Evolutionary conservation across 1,284 basidiomycete species (phyloP), one percentile per base, ranked within the genome.

Genomic region (Trametes versicolor): DNA sequence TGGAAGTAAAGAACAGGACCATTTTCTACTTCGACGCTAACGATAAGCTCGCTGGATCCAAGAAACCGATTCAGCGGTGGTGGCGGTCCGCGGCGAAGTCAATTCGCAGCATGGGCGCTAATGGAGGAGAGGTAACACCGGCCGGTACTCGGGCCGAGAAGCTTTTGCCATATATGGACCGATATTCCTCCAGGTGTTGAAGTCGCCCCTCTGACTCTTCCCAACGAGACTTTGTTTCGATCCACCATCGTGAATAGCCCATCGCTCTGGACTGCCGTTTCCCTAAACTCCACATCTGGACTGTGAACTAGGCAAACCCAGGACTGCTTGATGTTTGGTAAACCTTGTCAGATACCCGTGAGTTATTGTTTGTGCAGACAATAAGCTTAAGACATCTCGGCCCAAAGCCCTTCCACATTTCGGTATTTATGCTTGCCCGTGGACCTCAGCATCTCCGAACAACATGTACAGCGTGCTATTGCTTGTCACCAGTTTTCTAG

Each of bases 1-100:
- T 60, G 0, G 69, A 71, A 7, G 65, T 67, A 27, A 69, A 71
- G 59, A 71, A 71, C 3, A 71, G 57, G 1, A 71, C 69, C 69
- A 71, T 71, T 12, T 34, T 47, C 29, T 29, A 29, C 4, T 15
- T n/a, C 12, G 10, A 6, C 32, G n/a, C 3, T 27, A 2, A 49
- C 2, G 7, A 17, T 10, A 7, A 25, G 41, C 41, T 8, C 19
- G 15, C 1, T 21, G 1, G 25, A 25, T 48, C 45, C 8, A 17
- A 29, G 13, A 12, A 27, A 25, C 2, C 34, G 34, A 9, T 21
- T 7, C 13, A 25, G n/a, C 34, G 15, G 51, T 27, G 41, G 41
- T 53, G 13, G 49, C 39, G 15, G 39, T 23, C 34, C 27, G 58
- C 19, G 27, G 41, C 50, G 51, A 43, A 51, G 45, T 23, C 51